Conservation (phyloP, 495 filamentous ascomycete genomes). For the Annulohypoxylon bovei region DNA sequence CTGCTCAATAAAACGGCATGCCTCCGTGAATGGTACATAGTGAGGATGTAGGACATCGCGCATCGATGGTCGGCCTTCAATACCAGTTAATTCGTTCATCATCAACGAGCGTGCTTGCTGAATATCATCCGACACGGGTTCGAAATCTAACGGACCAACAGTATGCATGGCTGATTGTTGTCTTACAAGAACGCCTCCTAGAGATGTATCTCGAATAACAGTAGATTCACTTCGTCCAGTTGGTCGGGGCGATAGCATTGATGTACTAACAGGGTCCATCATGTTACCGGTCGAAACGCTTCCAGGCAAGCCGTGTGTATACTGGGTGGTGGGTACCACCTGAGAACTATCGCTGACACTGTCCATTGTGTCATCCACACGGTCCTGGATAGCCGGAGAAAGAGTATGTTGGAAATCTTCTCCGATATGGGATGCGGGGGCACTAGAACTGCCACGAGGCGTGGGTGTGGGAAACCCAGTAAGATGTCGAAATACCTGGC, state of each 20-base stretch:
- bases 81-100: constrained; percentile 45
- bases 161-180: background rate
- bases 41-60: constrained; percentile 43
- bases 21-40: constrained; percentile 58
- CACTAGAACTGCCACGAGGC: background rate
- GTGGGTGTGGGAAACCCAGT: background rate
- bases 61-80: constrained; percentile 42
- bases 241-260: background rate
- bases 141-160: constrained; percentile 7
- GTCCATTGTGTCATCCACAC: background rate
- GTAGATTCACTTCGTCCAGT: no score
- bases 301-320: background rate
- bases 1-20: background rate
- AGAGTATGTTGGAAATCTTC: no score
- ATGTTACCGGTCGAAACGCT: background rate
- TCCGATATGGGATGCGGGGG: no score
- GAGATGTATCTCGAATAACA: no score
- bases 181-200: background rate
- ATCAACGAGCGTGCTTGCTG: constrained; percentile 33
- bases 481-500: no score
- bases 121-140: background rate
- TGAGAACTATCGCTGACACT: background rate
- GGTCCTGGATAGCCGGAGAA: background rate
- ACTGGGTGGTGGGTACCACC: background rate
- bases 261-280: background rate